Percentiles rank a stretch among this genome's conserved stretches.
phyloP scores from a whole-genome alignment of 768 basidiomycete species.

The Agaricus sinodeliciosus region DNA sequence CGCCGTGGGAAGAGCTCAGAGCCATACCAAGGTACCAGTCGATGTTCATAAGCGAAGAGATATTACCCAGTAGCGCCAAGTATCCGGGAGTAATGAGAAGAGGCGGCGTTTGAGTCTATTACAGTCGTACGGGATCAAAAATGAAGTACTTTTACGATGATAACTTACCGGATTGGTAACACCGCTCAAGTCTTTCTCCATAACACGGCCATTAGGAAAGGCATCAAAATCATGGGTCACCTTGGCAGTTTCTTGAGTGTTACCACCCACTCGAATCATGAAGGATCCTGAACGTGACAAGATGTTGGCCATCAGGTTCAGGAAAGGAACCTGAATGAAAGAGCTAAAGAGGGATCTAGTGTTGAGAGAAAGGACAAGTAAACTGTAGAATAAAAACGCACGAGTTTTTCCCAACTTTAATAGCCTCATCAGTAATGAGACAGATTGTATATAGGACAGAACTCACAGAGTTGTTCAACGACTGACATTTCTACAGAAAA shows the following conservation, averaged over 20 bases:
- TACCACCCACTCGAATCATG: constrained; percentile 70
- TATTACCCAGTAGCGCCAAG: constrained; percentile 58
- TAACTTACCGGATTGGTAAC: constrained; percentile 34
- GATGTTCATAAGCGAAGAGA: constrained; percentile 53
- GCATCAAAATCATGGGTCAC: constrained; percentile 29
- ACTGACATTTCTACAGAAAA: constrained; percentile 63
- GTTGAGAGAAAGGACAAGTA: constrained; percentile 17
- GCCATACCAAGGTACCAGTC: constrained; percentile 41
- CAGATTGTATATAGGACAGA: neutral
- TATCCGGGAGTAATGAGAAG: constrained; percentile 59
- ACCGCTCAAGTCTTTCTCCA: constrained; percentile 39
- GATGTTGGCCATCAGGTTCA: constrained; percentile 78
- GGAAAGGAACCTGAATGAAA: constrained; percentile 52
- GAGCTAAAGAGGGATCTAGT: constrained; percentile 35
- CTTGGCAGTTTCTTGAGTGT: constrained; percentile 64
- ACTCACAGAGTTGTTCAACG: constrained; percentile 49
- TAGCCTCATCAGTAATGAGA: neutral
- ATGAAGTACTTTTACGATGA: neutral
- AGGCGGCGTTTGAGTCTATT: constrained; percentile 62
- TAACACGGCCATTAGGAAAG: constrained; percentile 38
- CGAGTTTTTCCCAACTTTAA: constrained; percentile 44
- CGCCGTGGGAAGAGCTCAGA: neutral
- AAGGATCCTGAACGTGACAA: constrained; percentile 55
- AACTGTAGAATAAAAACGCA: constrained; percentile 15
- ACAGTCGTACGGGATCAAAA: neutral